These are phyloP conservation scores for Trypanosomatidae sp. DNA, from an alignment of 208 protist species.

Conservation along the genomic window DNA sequence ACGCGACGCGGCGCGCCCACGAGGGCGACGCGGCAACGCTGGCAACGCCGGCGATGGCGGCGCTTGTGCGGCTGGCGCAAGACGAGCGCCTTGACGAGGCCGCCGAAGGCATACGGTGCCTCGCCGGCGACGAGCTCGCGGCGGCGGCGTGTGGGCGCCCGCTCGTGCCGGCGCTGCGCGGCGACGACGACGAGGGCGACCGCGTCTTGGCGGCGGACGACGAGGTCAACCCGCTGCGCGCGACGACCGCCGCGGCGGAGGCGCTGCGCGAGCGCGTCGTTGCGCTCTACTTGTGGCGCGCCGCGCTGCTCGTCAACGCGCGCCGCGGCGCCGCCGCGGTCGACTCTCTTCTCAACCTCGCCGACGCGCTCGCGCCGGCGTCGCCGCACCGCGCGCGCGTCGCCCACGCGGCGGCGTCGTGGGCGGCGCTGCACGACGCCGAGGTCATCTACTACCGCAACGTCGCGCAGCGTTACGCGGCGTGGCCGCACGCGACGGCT, in stretches of 20 bases:
- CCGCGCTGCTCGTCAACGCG: conserved; percentile 64
- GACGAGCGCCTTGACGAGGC: conserved; percentile 34
- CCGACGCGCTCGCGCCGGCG: conserved; percentile 15
- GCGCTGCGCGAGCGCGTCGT: conserved; percentile 36
- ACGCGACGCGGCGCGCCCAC: conserved; percentile 36
- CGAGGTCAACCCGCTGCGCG: conserved; percentile 43
- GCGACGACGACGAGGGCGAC: too few relatives aligned
- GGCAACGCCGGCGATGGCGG: conserved; percentile 22
- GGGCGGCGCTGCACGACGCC: conserved; percentile 74
- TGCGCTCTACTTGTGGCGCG: conserved; percentile 60
- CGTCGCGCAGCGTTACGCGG: conserved; percentile 33
- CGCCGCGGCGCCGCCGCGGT: conserved; percentile 54
- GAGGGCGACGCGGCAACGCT: conserved; percentile 48
- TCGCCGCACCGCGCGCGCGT: conserved; percentile 21
- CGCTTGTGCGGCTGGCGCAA: conserved; percentile 22
- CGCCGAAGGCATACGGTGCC: conserved; percentile 34
- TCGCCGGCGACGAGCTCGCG: conserved; percentile 17
- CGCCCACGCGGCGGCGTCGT: conserved; percentile 37
- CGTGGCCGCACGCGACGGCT: conserved; percentile 18
- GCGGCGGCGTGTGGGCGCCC: conserved; percentile 14
- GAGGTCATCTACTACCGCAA: conserved; percentile 69
- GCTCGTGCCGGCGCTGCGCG: conserved; percentile 10
- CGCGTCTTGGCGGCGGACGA: too few relatives aligned
- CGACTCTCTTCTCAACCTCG: conserved; percentile 50
- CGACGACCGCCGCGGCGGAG: too few relatives aligned